These are phyloP conservation scores for Hypoxylon sp. DNA, from an alignment of 2,329 filamentous ascomycete genomes.

Conservation along the genomic window DNA sequence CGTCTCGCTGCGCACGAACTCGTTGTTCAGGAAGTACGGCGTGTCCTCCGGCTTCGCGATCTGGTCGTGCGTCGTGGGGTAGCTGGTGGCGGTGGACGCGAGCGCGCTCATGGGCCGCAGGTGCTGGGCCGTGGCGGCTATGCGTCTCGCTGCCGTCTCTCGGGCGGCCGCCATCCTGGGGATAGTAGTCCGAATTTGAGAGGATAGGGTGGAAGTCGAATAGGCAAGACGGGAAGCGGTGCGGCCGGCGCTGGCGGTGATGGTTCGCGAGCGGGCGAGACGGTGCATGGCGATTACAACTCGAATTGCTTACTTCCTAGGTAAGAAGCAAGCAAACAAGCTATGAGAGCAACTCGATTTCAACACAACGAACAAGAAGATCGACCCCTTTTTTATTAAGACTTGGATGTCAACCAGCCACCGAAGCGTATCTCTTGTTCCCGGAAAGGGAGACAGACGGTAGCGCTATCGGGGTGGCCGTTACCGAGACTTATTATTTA, in stretches of 20 bases:
- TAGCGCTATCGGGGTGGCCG: slow-evolving; percentile 39
- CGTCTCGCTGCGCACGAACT: slow-evolving; percentile 76
- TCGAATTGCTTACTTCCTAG: neutral
- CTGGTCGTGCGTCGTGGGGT: slow-evolving; percentile 78
- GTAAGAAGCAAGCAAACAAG: neutral
- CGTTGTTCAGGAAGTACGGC: slow-evolving; percentile 85
- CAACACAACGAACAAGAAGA: no score
- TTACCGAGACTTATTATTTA: slow-evolving; percentile 28
- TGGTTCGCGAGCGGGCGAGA: slow-evolving; percentile 46
- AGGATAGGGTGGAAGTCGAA: slow-evolving; percentile 32
- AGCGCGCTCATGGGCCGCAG: slow-evolving; percentile 65
- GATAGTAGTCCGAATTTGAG: slow-evolving; percentile 21
- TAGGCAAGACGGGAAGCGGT: slow-evolving; percentile 45
- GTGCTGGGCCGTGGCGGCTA: slow-evolving; percentile 69
- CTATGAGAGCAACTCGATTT: slow-evolving; percentile 12
- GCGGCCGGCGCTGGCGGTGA: slow-evolving; percentile 46
- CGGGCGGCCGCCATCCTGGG: slow-evolving; percentile 55
- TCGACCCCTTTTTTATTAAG: slow-evolving; percentile 12
- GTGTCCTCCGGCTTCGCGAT: slow-evolving; percentile 77
- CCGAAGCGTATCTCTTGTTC: slow-evolving; percentile 16
- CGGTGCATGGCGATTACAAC: slow-evolving; percentile 48
- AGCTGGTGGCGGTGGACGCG: slow-evolving; percentile 69
- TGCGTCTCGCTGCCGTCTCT: slow-evolving; percentile 61
- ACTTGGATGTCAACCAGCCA: slow-evolving; percentile 18
- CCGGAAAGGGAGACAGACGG: slow-evolving; percentile 12